Conservation (phyloP, 176 grass and related monocot species). For the Aegilops sharonensis region DNA sequence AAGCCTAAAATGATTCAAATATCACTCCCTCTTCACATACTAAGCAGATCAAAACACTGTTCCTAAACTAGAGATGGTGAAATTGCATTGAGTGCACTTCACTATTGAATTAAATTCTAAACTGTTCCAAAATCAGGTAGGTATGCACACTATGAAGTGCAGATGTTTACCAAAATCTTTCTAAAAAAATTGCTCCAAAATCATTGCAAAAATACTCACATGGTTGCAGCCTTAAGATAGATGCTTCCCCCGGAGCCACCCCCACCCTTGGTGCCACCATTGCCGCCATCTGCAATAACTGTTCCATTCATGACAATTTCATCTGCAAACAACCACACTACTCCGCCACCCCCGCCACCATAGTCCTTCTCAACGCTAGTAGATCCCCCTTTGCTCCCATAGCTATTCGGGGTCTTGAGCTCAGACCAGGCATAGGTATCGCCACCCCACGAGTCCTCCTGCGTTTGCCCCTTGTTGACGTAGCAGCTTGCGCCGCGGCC, state of each 20-base stretch:
- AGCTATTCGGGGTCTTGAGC: conserved; percentile 60
- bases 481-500: conserved; percentile 84
- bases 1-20: conserved; percentile 13
- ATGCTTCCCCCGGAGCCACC: conserved; percentile 94
- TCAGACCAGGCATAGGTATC: conserved; percentile 74
- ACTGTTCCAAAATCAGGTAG: conserved; percentile 7
- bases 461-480: conserved; percentile 61
- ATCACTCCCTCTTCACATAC: neutral
- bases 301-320: conserved; percentile 70
- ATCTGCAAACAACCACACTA: conserved; percentile 63
- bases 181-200: neutral
- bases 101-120: neutral
- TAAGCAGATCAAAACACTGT: neutral
- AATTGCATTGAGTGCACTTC: neutral
- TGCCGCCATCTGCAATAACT: conserved; percentile 65
- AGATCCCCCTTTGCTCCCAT: conserved; percentile 84
- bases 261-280: conserved; percentile 71
- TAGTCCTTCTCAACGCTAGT: conserved; percentile 83
- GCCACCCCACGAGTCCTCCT: conserved; percentile 96
- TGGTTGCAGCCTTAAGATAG: conserved; percentile 66
- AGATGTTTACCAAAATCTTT: neutral
- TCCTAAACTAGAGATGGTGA: conserved; percentile 1
- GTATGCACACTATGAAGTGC: neutral
- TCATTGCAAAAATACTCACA: conserved; percentile 53
- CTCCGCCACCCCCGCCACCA: conserved; percentile 77